A percentile compares a stretch with the other conserved stretches of the same genome.
Conservation (phyloP, 306 rosid species). For the Prunus padus region DNA sequence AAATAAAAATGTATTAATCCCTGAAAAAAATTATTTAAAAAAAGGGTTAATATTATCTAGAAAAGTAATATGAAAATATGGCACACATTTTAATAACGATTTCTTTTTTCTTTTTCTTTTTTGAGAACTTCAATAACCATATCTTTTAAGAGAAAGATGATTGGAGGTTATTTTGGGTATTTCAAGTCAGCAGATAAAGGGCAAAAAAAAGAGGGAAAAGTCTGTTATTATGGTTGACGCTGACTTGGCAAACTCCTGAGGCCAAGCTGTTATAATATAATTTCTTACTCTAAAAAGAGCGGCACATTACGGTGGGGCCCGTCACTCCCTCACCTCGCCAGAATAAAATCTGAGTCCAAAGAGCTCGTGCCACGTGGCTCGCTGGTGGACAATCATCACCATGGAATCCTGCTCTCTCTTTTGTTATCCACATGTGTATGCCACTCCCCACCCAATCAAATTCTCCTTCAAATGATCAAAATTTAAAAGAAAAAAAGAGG, state of each 20-base stretch:
- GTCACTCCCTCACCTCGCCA: neutral
- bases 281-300: neutral
- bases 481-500: neutral
- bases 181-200: neutral
- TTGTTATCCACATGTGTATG: slow-evolving; percentile 28
- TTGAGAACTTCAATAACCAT: neutral
- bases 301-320: slow-evolving; percentile 21
- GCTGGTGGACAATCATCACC: neutral
- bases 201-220: neutral
- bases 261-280: neutral
- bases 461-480: neutral
- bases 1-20: neutral
- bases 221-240: slow-evolving; percentile 5
- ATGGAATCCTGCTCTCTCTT: slow-evolving; percentile 22
- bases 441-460: neutral
- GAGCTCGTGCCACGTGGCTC: slow-evolving; percentile 37
- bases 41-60: neutral
- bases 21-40: neutral
- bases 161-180: neutral
- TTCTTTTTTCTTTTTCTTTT: neutral
- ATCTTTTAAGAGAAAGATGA: neutral
- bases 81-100: slow-evolving; percentile 37
- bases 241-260: slow-evolving; percentile 1
- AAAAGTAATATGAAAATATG: slow-evolving; percentile 6
- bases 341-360: slow-evolving; percentile 22